Evolutionary conservation across 75 land plant genomes (phyloP).

Genomic region (Picea glauca): DNA sequence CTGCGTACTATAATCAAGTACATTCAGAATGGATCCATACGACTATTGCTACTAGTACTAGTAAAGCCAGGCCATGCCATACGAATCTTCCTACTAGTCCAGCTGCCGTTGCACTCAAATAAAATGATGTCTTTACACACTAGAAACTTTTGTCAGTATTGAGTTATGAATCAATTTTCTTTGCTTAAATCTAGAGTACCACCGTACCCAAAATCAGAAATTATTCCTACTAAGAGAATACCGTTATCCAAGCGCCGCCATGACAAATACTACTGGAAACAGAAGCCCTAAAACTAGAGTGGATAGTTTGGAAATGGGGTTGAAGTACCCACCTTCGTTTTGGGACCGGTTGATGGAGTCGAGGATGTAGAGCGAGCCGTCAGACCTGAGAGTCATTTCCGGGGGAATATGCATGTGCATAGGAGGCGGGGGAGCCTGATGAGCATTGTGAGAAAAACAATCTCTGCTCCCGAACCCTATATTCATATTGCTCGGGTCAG

Average conservation of each 20-base stretch:
- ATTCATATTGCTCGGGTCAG: no score
- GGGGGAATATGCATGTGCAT: not conserved
- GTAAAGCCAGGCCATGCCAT: not conserved
- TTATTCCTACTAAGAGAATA: not conserved
- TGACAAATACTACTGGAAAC: no score
- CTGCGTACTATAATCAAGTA: not conserved
- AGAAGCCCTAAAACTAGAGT: no score
- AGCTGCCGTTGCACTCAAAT: no score
- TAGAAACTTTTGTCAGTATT: not conserved
- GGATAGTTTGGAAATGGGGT: not conserved
- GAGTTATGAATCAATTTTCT: not conserved
- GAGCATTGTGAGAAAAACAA: not conserved
- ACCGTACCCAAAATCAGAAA: not conserved
- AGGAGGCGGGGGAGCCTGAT: not conserved
- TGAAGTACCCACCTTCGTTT: not conserved
- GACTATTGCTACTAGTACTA: not conserved
- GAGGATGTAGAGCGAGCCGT: conserved; percentile 26
- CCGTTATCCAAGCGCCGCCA: no score
- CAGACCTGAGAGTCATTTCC: conserved; percentile 24
- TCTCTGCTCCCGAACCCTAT: not conserved
- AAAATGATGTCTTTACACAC: not conserved
- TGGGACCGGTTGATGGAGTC: conserved; percentile 22
- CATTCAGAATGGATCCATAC: not conserved
- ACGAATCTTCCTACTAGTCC: no score
- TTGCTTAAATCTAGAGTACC: no score